Evolutionary conservation across 805 yeast genomes (phyloP).

Genomic region (Lachancea waltii): DNA sequence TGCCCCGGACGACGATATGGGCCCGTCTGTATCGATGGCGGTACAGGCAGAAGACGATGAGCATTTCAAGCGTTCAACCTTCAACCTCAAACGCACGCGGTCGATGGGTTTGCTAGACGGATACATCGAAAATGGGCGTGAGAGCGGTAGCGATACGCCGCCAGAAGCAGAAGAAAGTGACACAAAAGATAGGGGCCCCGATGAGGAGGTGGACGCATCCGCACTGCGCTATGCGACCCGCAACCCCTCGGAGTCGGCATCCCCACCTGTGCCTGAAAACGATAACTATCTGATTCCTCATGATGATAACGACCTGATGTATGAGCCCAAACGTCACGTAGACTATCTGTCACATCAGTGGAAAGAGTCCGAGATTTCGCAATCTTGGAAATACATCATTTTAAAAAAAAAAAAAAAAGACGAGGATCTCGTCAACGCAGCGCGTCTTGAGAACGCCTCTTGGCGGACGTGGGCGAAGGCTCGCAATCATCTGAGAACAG

Average conservation of each 20-base stretch:
- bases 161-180: constrained; percentile 28
- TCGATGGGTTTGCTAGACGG: constrained; percentile 77
- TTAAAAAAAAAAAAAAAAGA: constrained; percentile 52
- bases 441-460: constrained; percentile 78
- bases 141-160: constrained; percentile 30
- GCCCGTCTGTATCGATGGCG: constrained; percentile 41
- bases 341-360: constrained; percentile 94
- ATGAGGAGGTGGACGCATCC: constrained; percentile 9
- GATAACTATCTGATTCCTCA: constrained; percentile 43
- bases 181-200: constrained; percentile 20
- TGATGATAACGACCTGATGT: constrained; percentile 75
- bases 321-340: constrained; percentile 84
- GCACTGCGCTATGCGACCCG: constrained; percentile 5
- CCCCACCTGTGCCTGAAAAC: constrained; percentile 32
- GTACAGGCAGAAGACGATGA: constrained; percentile 66
- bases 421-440: constrained; percentile 70
- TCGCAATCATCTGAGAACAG: constrained; percentile 66
- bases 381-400: constrained; percentile 92
- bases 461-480: constrained; percentile 99
- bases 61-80: constrained; percentile 63
- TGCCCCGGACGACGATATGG: constrained; percentile 33
- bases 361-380: constrained; percentile 90
- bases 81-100: constrained; percentile 72
- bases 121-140: constrained; percentile 35
- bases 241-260: constrained; percentile 26